phyloP scores from a whole-genome alignment of 192 early-diverging fungal genomes.

The Mortierella antarctica region DNA sequence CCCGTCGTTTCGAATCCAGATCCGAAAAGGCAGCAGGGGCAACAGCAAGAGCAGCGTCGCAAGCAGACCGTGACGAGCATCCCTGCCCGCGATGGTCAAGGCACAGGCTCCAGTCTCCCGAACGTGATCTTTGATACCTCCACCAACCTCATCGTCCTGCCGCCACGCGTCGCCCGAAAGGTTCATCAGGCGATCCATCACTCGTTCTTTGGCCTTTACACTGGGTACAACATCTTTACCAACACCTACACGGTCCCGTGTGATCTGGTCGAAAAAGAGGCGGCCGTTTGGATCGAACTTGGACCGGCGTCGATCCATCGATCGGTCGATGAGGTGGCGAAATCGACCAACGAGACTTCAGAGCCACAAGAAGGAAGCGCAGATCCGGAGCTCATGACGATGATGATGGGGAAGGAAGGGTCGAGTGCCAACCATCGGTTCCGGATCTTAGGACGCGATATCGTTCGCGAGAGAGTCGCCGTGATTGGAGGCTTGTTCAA shows the following conservation, averaged over 20 bases:
- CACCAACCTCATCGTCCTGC: conserved; percentile 22
- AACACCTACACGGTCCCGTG: conserved; percentile 24
- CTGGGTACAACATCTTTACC: conserved; percentile 11
- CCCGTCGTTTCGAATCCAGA: neutral
- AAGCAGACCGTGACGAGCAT: too few relatives aligned
- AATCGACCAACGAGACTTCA: conserved; percentile 60
- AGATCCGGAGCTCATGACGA: neutral
- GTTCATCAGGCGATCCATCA: conserved; percentile 23
- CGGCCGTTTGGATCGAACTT: conserved; percentile 19
- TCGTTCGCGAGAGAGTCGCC: conserved; percentile 22
- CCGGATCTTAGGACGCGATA: conserved; percentile 15
- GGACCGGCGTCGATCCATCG: conserved; percentile 66
- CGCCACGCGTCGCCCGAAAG: conserved; percentile 5
- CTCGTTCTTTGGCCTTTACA: conserved; percentile 18
- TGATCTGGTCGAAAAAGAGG: neutral
- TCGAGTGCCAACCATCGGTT: conserved; percentile 8
- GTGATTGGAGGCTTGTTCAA: conserved; percentile 12
- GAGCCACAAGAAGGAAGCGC: neutral
- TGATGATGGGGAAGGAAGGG: neutral
- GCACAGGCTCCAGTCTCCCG: neutral
- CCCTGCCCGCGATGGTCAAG: neutral
- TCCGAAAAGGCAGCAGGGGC: too few relatives aligned
- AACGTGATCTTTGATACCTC: conserved; percentile 32
- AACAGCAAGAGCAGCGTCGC: too few relatives aligned
- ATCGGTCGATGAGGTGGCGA: conserved; percentile 66